phyloP scores from a whole-genome alignment of 495 filamentous ascomycete species.

The Chaetomium cochliodes region DNA sequence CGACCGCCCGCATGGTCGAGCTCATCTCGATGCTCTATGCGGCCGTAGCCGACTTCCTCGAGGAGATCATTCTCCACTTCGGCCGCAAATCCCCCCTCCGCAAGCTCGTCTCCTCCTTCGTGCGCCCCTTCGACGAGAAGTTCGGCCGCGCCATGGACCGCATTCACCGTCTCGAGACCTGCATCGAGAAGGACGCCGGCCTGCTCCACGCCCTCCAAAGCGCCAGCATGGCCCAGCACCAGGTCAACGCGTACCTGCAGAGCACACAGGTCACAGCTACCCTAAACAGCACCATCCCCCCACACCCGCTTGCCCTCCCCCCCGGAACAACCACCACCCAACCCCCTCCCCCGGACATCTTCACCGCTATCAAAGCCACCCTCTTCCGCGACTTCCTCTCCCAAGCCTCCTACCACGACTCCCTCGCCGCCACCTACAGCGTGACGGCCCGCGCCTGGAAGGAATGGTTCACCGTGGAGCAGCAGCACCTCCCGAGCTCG shows the following conservation, averaged over 20 bases:
- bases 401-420: slow-evolving; percentile 23
- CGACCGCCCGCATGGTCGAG: slow-evolving; percentile 23
- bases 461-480: slow-evolving; percentile 24
- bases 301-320: not conserved
- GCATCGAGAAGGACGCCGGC: slow-evolving; percentile 22
- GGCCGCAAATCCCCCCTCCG: slow-evolving; percentile 11
- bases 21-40: slow-evolving; percentile 23
- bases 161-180: slow-evolving; percentile 16
- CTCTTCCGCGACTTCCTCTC: slow-evolving; percentile 19
- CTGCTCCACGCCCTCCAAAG: slow-evolving; percentile 16
- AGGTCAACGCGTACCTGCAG: slow-evolving; percentile 13
- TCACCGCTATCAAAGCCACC: slow-evolving; percentile 23
- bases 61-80: slow-evolving; percentile 21
- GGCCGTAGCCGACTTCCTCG: slow-evolving; percentile 21
- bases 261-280: not conserved
- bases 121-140: slow-evolving; percentile 18
- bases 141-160: slow-evolving; percentile 21
- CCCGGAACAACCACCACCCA: not conserved
- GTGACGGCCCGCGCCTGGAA: slow-evolving; percentile 24
- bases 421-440: slow-evolving; percentile 23
- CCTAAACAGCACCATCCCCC: not conserved
- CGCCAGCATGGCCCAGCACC: slow-evolving; percentile 15
- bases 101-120: slow-evolving; percentile 12
- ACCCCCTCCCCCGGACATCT: slow-evolving; percentile 8
- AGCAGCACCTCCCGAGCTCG: slow-evolving; percentile 20